Percentiles rank a stretch among this genome's conserved stretches.
Conservation (phyloP, 805 yeast genomes). For the Yarrowia bubula region DNA sequence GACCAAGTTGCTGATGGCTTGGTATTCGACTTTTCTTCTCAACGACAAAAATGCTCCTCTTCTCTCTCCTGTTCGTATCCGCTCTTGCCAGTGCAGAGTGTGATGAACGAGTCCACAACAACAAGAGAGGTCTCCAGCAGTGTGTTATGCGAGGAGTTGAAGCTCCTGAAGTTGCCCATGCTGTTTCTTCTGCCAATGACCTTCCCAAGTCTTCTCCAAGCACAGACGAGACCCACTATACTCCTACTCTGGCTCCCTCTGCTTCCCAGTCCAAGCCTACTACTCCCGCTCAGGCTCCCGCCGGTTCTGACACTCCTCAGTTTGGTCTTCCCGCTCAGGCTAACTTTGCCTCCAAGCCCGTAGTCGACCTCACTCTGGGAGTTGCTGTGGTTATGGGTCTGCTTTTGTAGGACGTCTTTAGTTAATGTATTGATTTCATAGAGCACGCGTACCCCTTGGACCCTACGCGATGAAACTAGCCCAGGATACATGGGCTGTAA, state of each 20-base stretch:
- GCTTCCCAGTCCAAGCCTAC: neutral
- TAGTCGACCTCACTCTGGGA: neutral
- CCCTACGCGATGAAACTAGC: too few species aligned
- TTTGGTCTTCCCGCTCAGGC: neutral
- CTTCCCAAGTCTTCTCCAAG: too few species aligned
- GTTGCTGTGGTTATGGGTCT: neutral
- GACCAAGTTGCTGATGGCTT: neutral
- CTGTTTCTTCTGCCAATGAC: neutral
- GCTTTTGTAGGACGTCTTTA: neutral
- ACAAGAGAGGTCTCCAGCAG: neutral
- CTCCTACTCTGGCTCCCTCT: neutral
- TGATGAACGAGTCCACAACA: neutral
- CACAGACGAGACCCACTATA: neutral
- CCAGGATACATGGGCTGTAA: too few species aligned
- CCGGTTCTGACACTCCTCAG: neutral
- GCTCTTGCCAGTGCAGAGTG: neutral
- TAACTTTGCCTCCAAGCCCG: neutral
- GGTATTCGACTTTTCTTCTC: neutral
- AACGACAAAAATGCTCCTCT: neutral
- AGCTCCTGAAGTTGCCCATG: neutral
- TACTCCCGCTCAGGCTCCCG: neutral
- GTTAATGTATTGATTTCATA: too few species aligned
- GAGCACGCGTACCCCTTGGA: too few species aligned
- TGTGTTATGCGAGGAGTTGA: conserved; percentile 4
- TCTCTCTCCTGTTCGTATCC: neutral